Evolutionary conservation across 306 rosid species (phyloP).

Genomic region (Quercus aquifolioides): DNA sequence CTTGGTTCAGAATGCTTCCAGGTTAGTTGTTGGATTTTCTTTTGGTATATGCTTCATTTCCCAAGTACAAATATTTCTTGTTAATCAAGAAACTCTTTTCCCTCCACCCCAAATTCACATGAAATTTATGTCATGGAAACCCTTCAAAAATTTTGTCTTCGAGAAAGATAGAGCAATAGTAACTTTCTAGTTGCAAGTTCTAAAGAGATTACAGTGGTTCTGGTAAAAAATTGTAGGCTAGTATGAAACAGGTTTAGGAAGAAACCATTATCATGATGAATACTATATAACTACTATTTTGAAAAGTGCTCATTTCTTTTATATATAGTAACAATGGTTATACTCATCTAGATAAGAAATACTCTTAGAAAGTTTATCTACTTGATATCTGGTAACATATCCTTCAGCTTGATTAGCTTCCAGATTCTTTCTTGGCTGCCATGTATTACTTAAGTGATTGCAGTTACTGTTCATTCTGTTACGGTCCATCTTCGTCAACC

Average conservation of each 20-base stretch:
- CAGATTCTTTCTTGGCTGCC: not conserved
- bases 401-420: not conserved
- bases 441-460: not conserved
- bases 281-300: not conserved
- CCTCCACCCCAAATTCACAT: not conserved
- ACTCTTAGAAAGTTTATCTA: not conserved
- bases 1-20: conserved; percentile 87
- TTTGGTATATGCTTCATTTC: not conserved
- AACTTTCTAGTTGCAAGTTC: not conserved
- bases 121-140: not conserved
- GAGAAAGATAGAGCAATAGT: not conserved
- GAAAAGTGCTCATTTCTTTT: not conserved
- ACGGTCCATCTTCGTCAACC: not conserved
- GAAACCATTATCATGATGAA: not conserved
- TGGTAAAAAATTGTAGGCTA: not conserved
- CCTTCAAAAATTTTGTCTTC: not conserved
- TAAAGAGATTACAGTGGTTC: not conserved
- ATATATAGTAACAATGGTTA: not conserved
- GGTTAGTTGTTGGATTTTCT: conserved; percentile 44
- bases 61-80: not conserved
- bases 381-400: not conserved
- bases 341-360: not conserved
- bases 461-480: not conserved
- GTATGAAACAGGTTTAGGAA: not conserved
- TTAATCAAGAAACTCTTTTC: not conserved